Evolutionary conservation across 1,139 yeast species (phyloP).

Genomic region (Candida sp.): DNA sequence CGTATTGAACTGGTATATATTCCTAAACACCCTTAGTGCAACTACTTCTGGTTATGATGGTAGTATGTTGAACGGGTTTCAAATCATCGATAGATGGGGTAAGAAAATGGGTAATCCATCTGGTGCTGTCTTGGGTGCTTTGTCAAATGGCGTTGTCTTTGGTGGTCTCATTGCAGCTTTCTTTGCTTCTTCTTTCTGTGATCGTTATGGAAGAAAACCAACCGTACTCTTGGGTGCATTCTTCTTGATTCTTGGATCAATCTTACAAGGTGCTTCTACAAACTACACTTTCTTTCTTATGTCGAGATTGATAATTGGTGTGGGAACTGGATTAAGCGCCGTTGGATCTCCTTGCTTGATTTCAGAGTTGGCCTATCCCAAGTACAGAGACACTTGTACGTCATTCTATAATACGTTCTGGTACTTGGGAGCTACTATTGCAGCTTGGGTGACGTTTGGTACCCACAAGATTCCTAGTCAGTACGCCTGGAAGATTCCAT

Average conservation of each 20-base stretch:
- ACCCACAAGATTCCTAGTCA: constrained; percentile 33
- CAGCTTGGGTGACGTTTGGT: constrained; percentile 59
- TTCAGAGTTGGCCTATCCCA: constrained; percentile 49
- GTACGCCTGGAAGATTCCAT: constrained; percentile 50
- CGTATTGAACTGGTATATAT: constrained; percentile 35
- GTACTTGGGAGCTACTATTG: constrained; percentile 57
- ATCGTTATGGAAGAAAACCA: constrained; percentile 37
- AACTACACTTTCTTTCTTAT: constrained; percentile 42
- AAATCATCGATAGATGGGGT: constrained; percentile 42
- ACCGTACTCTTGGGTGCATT: constrained; percentile 30
- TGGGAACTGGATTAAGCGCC: constrained; percentile 39
- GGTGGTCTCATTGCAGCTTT: constrained; percentile 24
- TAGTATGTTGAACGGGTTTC: constrained; percentile 55
- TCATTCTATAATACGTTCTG: constrained; percentile 53
- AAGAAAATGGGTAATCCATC: constrained; percentile 40
- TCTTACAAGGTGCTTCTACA: constrained; percentile 46
- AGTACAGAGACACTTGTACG: constrained; percentile 50
- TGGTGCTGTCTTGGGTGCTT: constrained; percentile 51
- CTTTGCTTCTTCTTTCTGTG: constrained; percentile 26
- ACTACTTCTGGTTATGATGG: constrained; percentile 59
- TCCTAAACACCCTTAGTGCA: constrained; percentile 46
- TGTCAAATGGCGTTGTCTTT: constrained; percentile 36
- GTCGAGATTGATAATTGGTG: constrained; percentile 43
- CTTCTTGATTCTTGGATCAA: constrained; percentile 37
- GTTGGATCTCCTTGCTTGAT: constrained; percentile 45